phyloP scores from a whole-genome alignment of 176 grass and related monocot species.

The Oryza longistaminata region DNA sequence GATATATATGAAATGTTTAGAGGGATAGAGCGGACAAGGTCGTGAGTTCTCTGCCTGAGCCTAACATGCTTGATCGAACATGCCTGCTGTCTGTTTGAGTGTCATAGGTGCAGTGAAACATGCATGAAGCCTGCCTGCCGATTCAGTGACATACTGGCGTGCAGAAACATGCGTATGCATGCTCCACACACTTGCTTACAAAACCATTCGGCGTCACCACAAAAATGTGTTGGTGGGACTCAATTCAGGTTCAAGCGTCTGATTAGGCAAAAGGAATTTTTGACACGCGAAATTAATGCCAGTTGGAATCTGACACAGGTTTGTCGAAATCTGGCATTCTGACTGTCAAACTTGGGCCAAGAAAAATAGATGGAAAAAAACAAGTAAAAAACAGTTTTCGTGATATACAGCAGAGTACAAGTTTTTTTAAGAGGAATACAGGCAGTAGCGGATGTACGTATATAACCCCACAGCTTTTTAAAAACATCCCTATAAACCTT shows the following conservation, averaged over 20 bases:
- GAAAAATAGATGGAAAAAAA: no score
- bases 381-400: no score
- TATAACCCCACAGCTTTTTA: no score
- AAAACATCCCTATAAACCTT: no score
- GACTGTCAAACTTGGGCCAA: no score
- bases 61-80: neutral
- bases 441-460: no score
- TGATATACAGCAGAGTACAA: no score
- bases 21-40: neutral
- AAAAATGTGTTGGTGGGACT: neutral
- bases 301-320: no score
- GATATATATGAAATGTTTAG: neutral
- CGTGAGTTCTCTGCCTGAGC: neutral
- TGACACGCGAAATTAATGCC: no score
- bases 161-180: neutral
- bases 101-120: neutral
- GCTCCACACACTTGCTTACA: neutral
- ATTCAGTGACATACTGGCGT: neutral
- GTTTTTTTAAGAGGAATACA: no score
- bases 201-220: neutral
- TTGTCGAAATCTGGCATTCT: no score
- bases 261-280: no score
- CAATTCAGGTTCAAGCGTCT: neutral
- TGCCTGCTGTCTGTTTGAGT: neutral
- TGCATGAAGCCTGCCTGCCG: neutral